phyloP scores from a whole-genome alignment of 805 yeast genomes.

The Candida easanensis region DNA sequence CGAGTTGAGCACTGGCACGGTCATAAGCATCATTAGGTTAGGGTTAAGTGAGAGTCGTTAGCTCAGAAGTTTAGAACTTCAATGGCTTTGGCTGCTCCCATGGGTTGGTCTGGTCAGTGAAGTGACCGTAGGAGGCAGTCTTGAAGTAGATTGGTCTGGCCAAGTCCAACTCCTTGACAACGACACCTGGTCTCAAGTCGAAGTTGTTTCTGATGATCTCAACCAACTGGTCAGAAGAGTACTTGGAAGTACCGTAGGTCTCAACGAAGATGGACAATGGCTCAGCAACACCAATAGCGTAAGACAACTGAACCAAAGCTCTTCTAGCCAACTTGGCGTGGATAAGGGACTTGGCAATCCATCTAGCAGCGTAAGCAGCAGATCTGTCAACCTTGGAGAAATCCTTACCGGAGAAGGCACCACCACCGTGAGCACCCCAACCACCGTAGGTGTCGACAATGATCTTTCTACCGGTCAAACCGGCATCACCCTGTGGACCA shows the following conservation, averaged over 20 bases:
- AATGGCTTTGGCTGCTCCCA: slow-evolving; percentile 97
- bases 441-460: slow-evolving; percentile 99
- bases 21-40: slow-evolving; percentile 15
- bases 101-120: slow-evolving; percentile 97
- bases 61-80: slow-evolving; percentile 39
- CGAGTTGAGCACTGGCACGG: slow-evolving; percentile 22
- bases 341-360: slow-evolving; percentile 99
- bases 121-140: slow-evolving; percentile 99
- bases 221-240: slow-evolving; percentile 86
- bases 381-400: slow-evolving; percentile 99
- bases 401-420: slow-evolving; percentile 99
- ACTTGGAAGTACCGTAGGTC: slow-evolving; percentile 95
- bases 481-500: slow-evolving; percentile 99
- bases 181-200: slow-evolving; percentile 98
- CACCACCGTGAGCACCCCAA: slow-evolving; percentile 99
- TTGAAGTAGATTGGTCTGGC: slow-evolving; percentile 99
- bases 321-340: slow-evolving; percentile 94
- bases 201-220: slow-evolving; percentile 90
- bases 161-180: slow-evolving; percentile 93
- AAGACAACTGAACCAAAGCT: slow-evolving; percentile 96
- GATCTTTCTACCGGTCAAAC: slow-evolving; percentile 98
- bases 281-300: slow-evolving; percentile 99
- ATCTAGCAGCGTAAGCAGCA: slow-evolving; percentile 99
- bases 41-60: not conserved
- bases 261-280: slow-evolving; percentile 97